These are phyloP conservation scores for Monilinia vaccinii-corymbosi DNA, from an alignment of 2,329 filamentous ascomycete species.

Conservation along the genomic window DNA sequence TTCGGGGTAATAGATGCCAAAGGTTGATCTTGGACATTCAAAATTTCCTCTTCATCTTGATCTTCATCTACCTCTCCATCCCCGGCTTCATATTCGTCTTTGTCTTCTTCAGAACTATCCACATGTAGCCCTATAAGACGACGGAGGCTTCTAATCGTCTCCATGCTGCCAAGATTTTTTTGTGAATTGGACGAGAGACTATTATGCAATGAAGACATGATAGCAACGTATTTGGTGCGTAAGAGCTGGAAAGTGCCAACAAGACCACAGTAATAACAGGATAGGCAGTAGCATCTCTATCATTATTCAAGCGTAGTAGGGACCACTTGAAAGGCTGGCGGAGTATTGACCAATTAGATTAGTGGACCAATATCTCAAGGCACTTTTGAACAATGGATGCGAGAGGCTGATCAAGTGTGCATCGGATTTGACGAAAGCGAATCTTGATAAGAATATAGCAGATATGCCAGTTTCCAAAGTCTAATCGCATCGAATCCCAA, in stretches of 20 bases:
- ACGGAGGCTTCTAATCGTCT: neutral
- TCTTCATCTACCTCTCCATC: no score
- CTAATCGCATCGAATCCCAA: neutral
- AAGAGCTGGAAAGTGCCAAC: neutral
- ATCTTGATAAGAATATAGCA: neutral
- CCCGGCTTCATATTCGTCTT: neutral
- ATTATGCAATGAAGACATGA: neutral
- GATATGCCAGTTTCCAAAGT: neutral
- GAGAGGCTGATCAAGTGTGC: no score
- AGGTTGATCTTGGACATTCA: neutral
- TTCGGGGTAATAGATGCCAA: neutral
- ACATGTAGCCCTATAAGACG: neutral
- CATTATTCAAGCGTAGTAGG: neutral
- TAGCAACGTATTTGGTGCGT: neutral
- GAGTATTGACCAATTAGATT: neutral
- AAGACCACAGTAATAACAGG: neutral
- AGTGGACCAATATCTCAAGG: neutral
- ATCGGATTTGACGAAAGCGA: neutral
- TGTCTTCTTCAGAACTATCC: neutral
- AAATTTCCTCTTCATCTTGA: no score
- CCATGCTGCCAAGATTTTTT: neutral
- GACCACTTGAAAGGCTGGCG: neutral
- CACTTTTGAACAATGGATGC: neutral
- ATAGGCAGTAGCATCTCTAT: neutral
- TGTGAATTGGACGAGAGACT: neutral